Conservation (phyloP, 345 rosid species). For the Melastoma malabathricum region DNA sequence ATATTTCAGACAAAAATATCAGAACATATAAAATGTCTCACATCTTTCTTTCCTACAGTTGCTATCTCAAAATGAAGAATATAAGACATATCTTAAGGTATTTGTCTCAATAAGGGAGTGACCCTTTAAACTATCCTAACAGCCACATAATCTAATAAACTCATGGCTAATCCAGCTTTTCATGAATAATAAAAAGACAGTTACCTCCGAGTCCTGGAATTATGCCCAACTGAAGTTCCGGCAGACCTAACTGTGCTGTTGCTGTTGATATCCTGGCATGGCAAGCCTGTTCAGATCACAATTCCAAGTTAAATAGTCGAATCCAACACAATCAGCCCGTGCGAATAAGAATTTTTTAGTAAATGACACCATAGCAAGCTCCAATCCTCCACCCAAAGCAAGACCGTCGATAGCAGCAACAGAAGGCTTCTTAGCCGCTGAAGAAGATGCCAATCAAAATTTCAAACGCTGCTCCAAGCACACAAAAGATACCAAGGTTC, state of each 20-base stretch:
- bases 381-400: constrained; percentile 97
- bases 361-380: constrained; percentile 69
- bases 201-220: constrained; percentile 99
- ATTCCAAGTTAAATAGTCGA: no score
- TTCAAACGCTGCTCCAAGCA: not conserved
- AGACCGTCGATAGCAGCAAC: constrained; percentile 99
- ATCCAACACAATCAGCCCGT: no score
- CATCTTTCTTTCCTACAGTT: no score
- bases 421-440: constrained; percentile 83
- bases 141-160: no score
- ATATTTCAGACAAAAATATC: no score
- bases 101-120: no score
- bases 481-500: not conserved
- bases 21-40: no score
- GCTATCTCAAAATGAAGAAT: no score
- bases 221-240: constrained; percentile 91
- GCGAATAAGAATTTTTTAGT: not conserved
- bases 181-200: no score
- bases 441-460: constrained; percentile 4
- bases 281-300: constrained; percentile 53
- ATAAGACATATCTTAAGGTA: no score
- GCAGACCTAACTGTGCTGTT: constrained; percentile 73
- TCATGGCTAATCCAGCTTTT: no score
- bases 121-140: no score
- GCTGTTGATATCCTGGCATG: constrained; percentile 87